Evolutionary conservation across 495 filamentous ascomycete genomes (phyloP).

Genomic region (Trichocladium antarcticum): DNA sequence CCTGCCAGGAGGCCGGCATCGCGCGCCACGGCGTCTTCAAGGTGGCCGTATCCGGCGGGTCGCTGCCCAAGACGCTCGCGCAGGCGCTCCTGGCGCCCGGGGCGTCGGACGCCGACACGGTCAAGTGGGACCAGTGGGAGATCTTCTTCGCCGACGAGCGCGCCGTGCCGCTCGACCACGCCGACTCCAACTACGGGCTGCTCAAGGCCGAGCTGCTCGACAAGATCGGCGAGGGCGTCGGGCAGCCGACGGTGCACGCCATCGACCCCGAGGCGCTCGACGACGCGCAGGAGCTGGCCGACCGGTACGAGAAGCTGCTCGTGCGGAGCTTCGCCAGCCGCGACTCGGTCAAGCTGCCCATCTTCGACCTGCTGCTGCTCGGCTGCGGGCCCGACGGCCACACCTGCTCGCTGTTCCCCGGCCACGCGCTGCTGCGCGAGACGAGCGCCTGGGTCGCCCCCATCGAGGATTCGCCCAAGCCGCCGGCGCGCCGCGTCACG

Average conservation of each 20-base stretch:
- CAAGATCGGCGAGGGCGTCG: conserved; percentile 61
- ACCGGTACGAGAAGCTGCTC: conserved; percentile 83
- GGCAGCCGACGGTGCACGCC: conserved; percentile 59
- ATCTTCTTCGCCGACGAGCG: conserved; percentile 98
- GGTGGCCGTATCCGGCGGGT: conserved; percentile 87
- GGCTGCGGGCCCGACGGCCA: conserved; percentile 94
- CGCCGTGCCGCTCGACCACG: conserved; percentile 78
- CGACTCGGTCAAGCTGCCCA: conserved; percentile 79
- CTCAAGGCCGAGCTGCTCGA: conserved; percentile 77
- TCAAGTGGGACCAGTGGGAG: conserved; percentile 82
- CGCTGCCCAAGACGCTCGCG: conserved; percentile 77
- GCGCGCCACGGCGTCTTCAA: conserved; percentile 75
- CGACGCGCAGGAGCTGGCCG: conserved; percentile 84
- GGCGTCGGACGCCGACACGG: conserved; percentile 49
- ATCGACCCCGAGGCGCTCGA: conserved; percentile 64
- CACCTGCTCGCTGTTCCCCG: conserved; percentile 92
- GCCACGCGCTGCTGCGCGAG: conserved; percentile 77
- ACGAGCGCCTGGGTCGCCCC: conserved; percentile 84
- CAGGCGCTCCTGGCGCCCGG: conserved; percentile 57
- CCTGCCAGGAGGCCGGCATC: conserved; percentile 65
- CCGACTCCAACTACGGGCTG: conserved; percentile 86
- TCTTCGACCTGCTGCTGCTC: conserved; percentile 87
- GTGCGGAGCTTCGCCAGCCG: conserved; percentile 72
- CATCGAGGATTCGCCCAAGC: conserved; percentile 88
- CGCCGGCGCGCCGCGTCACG: conserved; percentile 81